Base-by-base conservation (phyloP, 1,139 yeast species). In the Yueomyces sp. region DNA sequence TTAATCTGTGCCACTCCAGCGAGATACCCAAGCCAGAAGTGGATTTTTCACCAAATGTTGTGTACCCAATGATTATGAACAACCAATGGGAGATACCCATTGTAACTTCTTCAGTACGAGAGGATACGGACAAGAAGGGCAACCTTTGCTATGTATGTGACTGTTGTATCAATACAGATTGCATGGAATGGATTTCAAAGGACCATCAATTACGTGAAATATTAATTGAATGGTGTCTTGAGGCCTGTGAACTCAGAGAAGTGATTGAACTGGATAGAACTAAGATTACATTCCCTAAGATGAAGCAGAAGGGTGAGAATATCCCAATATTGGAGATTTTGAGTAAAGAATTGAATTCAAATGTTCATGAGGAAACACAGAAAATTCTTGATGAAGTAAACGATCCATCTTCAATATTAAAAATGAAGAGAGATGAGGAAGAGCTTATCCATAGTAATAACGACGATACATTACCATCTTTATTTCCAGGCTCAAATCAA, bases 21-120 rank as follows among this genome's bases (percentile, higher is more conserved):
- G 70, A 72, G 36, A 79, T 85, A 0, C 94, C 94, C 1, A 49
- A 58, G n/a, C 81, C 81, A 1, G 60, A 59, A 7, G 64, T 59
- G 29, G 74, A 63, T 30, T 80, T 80, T 52, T 69, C 70, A 37
- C 77, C 89, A 2, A 69, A 65, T 32, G 61, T 68, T 2, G 77
- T 84, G 4, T 78, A 78, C 52, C 78, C 83, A 1, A 60, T 77
- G 43, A 81, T 84, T 29, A 75, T 79, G 59, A 77, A 77, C 37
- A 79, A 80, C 52, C 70, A 78, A 54, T 86, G 95, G 95, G 89
- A 82, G 47, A 81, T 86, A 3, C 96, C 96, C 1, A 75, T 86
- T 7, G 72, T 82, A 1, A 75, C 84, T 0, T 77, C 89, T 0
- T 65, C 68, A 0, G 73, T 72, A 43, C 59, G 78, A 19, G 52